Percentiles rank a stretch among this genome's conserved stretches.
phyloP scores from a whole-genome alignment of 192 early-diverging fungal species.

The Dissophora globulifera region DNA sequence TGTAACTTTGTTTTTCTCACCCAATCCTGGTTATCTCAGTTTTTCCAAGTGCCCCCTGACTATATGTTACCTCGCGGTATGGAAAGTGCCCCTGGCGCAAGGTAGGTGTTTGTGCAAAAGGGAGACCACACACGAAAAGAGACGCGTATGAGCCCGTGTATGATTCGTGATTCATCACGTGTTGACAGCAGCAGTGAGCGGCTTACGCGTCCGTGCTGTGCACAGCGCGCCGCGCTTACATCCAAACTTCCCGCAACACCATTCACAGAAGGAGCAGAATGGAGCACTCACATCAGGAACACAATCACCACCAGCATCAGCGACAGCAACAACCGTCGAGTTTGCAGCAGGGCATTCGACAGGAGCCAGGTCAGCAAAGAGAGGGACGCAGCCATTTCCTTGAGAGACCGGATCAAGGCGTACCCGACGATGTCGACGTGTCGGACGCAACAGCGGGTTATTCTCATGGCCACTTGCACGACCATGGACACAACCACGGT shows the following conservation, averaged over 20 bases:
- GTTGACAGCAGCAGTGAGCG: too few species aligned
- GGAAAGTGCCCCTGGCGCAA: too few species aligned
- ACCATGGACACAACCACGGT: conserved; percentile 21
- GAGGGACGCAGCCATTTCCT: conserved; percentile 2
- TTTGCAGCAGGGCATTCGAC: conserved; percentile 26
- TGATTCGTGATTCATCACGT: too few species aligned
- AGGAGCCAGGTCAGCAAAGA: neutral
- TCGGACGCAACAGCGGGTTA: neutral
- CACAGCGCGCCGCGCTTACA: neutral
- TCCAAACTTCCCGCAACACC: neutral
- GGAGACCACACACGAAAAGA: too few species aligned
- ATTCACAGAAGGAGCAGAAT: neutral
- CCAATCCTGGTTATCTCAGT: too few species aligned
- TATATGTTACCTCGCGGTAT: too few species aligned
- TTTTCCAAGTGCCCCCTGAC: too few species aligned
- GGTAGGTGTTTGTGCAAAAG: too few species aligned
- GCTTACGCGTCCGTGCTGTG: too few species aligned
- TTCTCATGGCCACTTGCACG: conserved; percentile 13
- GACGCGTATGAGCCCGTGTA: too few species aligned
- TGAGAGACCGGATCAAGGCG: conserved; percentile 1
- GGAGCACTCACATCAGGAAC: conserved; percentile 6
- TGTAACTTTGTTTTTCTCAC: too few species aligned
- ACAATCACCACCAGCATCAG: neutral
- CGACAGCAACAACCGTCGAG: conserved; percentile 9
- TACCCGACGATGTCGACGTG: conserved; percentile 13